phyloP scores from a whole-genome alignment of 768 basidiomycete genomes.

The Naematelia aurantialba region DNA sequence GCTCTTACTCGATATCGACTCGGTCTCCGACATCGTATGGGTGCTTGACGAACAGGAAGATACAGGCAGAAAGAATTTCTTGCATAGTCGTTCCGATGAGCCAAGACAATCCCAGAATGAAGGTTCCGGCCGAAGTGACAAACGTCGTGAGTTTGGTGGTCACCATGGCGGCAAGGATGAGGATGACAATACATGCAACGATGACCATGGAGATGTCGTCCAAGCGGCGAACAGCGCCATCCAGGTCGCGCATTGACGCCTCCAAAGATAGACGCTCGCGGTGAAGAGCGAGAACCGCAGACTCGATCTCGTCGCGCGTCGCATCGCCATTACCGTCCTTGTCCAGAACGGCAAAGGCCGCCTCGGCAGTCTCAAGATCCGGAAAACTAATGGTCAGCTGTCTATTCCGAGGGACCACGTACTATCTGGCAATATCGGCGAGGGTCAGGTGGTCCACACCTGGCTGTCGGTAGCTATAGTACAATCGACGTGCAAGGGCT shows the following conservation, averaged over 20 bases:
- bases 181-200: slow-evolving; percentile 63
- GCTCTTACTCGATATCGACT: slow-evolving; percentile 56
- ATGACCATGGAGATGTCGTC: slow-evolving; percentile 83
- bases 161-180: slow-evolving; percentile 84
- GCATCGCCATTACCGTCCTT: slow-evolving; percentile 55
- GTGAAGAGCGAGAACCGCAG: slow-evolving; percentile 64
- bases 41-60: slow-evolving; percentile 80
- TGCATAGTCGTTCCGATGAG: slow-evolving; percentile 74
- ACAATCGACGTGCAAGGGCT: slow-evolving; percentile 73
- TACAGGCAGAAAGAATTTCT: slow-evolving; percentile 77
- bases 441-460: slow-evolving; percentile 61
- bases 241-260: slow-evolving; percentile 81
- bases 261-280: slow-evolving; percentile 79
- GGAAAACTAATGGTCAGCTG: slow-evolving; percentile 55
- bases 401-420: not conserved
- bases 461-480: slow-evolving; percentile 72
- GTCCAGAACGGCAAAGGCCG: slow-evolving; percentile 54
- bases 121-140: slow-evolving; percentile 70
- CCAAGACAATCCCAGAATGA: slow-evolving; percentile 68
- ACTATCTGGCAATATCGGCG: slow-evolving; percentile 64
- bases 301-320: slow-evolving; percentile 61
- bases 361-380: slow-evolving; percentile 59
- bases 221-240: slow-evolving; percentile 75
- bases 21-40: slow-evolving; percentile 53
- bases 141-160: slow-evolving; percentile 70